Evolutionary conservation across 441 rosid genomes (phyloP), one percentile per base, ranked within the genome.

Genomic region (Syzygium malaccense): DNA sequence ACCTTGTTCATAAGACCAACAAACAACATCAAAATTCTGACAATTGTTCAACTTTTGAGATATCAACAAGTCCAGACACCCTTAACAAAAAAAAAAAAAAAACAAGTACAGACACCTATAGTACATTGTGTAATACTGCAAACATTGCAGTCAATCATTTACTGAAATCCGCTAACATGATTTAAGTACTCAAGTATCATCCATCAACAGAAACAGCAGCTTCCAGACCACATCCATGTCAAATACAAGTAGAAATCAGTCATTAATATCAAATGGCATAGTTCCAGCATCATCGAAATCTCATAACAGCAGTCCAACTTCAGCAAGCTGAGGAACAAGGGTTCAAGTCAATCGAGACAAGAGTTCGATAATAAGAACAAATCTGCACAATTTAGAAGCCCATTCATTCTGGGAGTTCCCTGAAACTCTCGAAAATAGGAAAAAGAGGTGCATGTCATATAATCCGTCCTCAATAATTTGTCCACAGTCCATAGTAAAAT

Each of bases 401-500:
- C 41, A 48, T 51, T 17, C 23, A 75, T 20, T 33, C 58, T 80
- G 64, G 25, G 62, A 75, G 55, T 88, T 88, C 87, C 78, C 86
- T 86, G 85, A 87, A 90, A 86, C 71, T 85, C 88, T 87, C 86
- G 85, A 87, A 90, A 88, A 75, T 51, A 68, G 45, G 45, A 80
- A 85, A 25, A 13, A 37, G 2, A 75, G n/a, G 83, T 23, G 83
- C 83, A 41, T 41, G 83, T 75, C 83, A 41, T 75, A 25, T 23
- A 75, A 15, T 53, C 54, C 83, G 90, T 88, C 89, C 91, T 49
- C 66, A 89, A 86, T 87, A 88, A 79, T 80, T 71, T 85, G 94
- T 93, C 94, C 95, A 89, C 90, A 86, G 91, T 93, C 93, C 89
- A 84, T 86, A 85, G 88, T 80, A 87, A 88, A 78, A 89, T 37